Evolutionary conservation across 2,329 filamentous ascomycete genomes (phyloP).

Genomic region (Verticillium klebahnii): DNA sequence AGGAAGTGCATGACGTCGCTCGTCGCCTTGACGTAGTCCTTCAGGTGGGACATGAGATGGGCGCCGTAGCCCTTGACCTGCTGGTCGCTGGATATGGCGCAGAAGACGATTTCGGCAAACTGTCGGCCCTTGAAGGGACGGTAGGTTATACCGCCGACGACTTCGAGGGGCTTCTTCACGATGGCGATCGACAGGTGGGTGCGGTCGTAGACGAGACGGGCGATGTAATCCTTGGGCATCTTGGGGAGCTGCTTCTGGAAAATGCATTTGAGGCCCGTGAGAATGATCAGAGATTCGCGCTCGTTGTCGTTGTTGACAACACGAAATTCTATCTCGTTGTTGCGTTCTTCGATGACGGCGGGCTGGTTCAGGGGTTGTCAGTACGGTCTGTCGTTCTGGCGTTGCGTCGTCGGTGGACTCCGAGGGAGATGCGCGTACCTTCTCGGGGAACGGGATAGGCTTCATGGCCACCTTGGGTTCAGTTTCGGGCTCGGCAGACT

Average conservation of each 20-base stretch:
- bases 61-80: slow-evolving; percentile 98
- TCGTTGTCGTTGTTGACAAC: slow-evolving; percentile 96
- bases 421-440: slow-evolving; percentile 42
- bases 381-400: neutral
- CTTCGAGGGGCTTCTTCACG: slow-evolving; percentile 91
- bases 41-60: slow-evolving; percentile 95
- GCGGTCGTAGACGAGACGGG: slow-evolving; percentile 92
- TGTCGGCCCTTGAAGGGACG: slow-evolving; percentile 85
- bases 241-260: slow-evolving; percentile 98
- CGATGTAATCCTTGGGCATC: slow-evolving; percentile 99
- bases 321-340: slow-evolving; percentile 91
- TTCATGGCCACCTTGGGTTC: slow-evolving; percentile 51
- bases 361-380: slow-evolving; percentile 45
- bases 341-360: slow-evolving; percentile 88
- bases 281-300: slow-evolving; percentile 84
- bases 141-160: slow-evolving; percentile 96
- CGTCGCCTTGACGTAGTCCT: slow-evolving; percentile 96
- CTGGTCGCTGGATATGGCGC: slow-evolving; percentile 94
- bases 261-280: slow-evolving; percentile 94
- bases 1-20: slow-evolving; percentile 98
- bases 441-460: slow-evolving; percentile 83
- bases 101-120: slow-evolving; percentile 98
- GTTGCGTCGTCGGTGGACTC: neutral
- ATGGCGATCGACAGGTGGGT: slow-evolving; percentile 96
- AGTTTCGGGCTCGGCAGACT: slow-evolving; percentile 38